Base-by-base conservation (phyloP, 2,329 filamentous ascomycete species). In the Botrytis cinerea region DNA sequence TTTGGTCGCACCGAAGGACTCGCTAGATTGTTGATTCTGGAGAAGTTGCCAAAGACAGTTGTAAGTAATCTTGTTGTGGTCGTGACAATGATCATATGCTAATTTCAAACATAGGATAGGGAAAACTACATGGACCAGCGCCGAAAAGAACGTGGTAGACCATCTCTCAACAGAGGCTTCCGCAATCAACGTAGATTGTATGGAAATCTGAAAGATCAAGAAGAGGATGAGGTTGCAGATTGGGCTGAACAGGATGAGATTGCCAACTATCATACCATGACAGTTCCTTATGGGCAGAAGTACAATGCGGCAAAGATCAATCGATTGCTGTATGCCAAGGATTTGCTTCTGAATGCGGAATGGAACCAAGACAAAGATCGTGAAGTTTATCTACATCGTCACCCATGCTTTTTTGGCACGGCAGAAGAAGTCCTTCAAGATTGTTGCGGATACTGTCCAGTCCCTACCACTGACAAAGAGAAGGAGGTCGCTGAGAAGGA, bases 341-440 rank as follows among this genome's bases (percentile, higher is more conserved):
- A 97, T 80, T 81, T 97, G 28, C 85, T 97, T 12, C 87, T 97
- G 28, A 96, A 97, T 78, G 92, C 92, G 0, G 93, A 97, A 80
- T 97, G 94, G 93, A 97, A 96, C 78, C 90, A 91, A 75, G 85
- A 87, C 1, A 90, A 93, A 75, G 90, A 94, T 60, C 88, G 93
- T n/a, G 85, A 90, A 40, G 91, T 95, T 1, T 89, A 93, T 75
- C 85, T 97, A 8, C 94, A 97, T 82, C 89, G 94, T 2, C 94
- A 97, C 78, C 93, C 94, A 4, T 93, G 92, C 20, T 97, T 97
- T 81, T 95, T 97, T 78, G 93, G 94, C 0, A 87, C 89, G 45
- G 89, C 91, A 8, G 85, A 91, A 73, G 91, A 96, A 81, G 88
- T 96, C 12, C 87, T 95, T 71, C 84, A 89, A 45, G 94, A 97